Conservation (phyloP, 805 yeast species). For the Starmera caribaea region DNA sequence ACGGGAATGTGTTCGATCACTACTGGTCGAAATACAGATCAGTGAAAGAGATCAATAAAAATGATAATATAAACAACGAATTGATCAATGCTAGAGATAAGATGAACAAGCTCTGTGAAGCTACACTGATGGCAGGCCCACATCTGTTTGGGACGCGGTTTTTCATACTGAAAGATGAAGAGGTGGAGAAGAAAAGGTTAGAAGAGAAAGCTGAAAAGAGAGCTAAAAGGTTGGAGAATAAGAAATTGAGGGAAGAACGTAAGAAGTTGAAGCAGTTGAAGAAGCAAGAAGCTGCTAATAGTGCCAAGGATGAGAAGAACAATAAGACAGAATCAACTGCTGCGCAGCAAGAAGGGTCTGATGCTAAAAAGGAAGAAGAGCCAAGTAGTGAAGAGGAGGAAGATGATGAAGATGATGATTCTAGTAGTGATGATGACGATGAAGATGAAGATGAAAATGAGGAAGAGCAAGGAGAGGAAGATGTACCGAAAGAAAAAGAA, state of each 20-base stretch:
- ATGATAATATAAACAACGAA: too few relatives aligned
- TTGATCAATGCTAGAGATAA: slow-evolving; percentile 59
- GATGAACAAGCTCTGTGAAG: slow-evolving; percentile 83
- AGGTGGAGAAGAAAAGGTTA: slow-evolving; percentile 40
- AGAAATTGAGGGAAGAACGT: slow-evolving; percentile 24
- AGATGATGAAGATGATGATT: background rate
- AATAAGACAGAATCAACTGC: background rate
- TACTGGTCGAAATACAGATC: slow-evolving; percentile 68
- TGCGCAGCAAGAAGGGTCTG: too few relatives aligned
- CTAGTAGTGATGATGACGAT: background rate
- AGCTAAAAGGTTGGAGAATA: slow-evolving; percentile 25
- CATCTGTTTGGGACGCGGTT: slow-evolving; percentile 70
- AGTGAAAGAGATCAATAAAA: slow-evolving; percentile 25
- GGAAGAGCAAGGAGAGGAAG: background rate
- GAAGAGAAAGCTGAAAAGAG: slow-evolving; percentile 29
- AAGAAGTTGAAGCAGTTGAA: slow-evolving; percentile 13
- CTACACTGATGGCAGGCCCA: slow-evolving; percentile 67
- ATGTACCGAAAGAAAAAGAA: too few relatives aligned
- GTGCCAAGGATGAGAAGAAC: background rate
- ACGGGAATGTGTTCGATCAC: slow-evolving; percentile 60
- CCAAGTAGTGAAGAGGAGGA: background rate
- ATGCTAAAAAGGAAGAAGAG: background rate
- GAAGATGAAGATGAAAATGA: background rate
- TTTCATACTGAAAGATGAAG: slow-evolving; percentile 79
- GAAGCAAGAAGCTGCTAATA: slow-evolving; percentile 1